phyloP scores from a whole-genome alignment of 768 basidiomycete genomes.

The Dacryopinax spathularia region DNA sequence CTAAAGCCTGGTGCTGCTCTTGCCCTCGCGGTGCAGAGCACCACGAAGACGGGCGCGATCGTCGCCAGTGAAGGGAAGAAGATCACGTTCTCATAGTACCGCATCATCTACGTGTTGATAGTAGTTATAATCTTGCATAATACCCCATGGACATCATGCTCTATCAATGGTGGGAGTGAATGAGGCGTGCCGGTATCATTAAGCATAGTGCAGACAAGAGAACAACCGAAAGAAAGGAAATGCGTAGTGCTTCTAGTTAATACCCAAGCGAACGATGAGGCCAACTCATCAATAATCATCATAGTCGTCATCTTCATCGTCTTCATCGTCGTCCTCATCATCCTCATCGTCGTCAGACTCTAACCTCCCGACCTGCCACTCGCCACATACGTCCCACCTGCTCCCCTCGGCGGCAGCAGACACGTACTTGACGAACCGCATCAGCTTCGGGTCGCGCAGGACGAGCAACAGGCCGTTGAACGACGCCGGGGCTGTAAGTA shows the following conservation, averaged over 20 bases:
- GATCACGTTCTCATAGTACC: slow-evolving; percentile 40
- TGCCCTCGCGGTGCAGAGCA: slow-evolving; percentile 48
- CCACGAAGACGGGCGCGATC: slow-evolving; percentile 51
- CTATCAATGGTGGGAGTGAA: neutral
- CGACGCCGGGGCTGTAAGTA: slow-evolving; percentile 74
- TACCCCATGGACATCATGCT: no score
- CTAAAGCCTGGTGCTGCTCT: slow-evolving; percentile 68
- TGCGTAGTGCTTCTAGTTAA: no score
- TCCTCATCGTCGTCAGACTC: slow-evolving; percentile 42
- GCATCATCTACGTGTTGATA: no score
- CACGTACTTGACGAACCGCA: slow-evolving; percentile 92
- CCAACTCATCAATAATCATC: no score
- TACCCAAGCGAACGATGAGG: no score
- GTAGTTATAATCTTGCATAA: no score
- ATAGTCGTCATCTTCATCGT: neutral
- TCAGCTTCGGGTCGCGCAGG: slow-evolving; percentile 79
- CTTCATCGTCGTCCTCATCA: slow-evolving; percentile 1
- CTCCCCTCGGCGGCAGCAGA: slow-evolving; percentile 79
- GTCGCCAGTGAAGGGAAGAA: slow-evolving; percentile 56
- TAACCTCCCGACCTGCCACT: slow-evolving; percentile 79
- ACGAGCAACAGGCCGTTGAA: slow-evolving; percentile 85
- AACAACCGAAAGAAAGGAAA: neutral
- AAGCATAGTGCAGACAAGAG: neutral
- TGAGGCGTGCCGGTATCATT: neutral
- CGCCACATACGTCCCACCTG: slow-evolving; percentile 84